phyloP scores from a whole-genome alignment of 345 rosid genomes.

The Arabis alpina region DNA sequence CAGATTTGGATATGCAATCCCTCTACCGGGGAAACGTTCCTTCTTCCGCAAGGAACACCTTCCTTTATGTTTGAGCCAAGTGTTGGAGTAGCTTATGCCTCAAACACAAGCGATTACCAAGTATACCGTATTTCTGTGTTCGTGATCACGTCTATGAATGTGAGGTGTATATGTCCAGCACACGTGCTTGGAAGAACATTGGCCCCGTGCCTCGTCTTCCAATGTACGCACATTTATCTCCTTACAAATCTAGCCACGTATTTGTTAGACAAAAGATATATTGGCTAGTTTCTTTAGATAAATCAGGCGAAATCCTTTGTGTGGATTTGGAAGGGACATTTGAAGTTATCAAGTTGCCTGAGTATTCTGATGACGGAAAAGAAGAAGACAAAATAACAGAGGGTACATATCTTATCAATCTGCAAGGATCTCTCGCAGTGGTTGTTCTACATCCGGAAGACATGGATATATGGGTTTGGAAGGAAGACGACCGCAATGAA shows the following conservation, averaged over 20 bases:
- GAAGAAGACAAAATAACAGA: neutral
- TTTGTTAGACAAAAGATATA: constrained; percentile 37
- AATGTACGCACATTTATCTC: neutral
- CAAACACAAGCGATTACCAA: constrained; percentile 41
- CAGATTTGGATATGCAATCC: constrained; percentile 47
- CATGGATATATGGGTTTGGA: constrained; percentile 39
- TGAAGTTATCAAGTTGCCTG: neutral
- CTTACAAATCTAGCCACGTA: constrained; percentile 28
- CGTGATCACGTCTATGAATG: constrained; percentile 11
- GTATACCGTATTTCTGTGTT: constrained; percentile 38
- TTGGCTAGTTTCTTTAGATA: constrained; percentile 43
- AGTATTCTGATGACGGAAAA: neutral
- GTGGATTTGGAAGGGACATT: constrained; percentile 30
- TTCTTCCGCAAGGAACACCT: constrained; percentile 44
- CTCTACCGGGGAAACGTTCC: constrained; percentile 31
- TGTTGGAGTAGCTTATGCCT: constrained; percentile 46
- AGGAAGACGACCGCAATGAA: constrained; percentile 2
- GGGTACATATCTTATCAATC: neutral
- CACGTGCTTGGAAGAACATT: constrained; percentile 42
- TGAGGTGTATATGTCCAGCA: constrained; percentile 46
- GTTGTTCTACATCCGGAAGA: constrained; percentile 9
- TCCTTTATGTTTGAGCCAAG: constrained; percentile 31
- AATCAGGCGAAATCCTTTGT: constrained; percentile 13
- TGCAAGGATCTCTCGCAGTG: constrained; percentile 35
- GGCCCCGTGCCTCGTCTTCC: constrained; percentile 42